phyloP scores from a whole-genome alignment of 345 rosid species.

The Citrus australasica region DNA sequence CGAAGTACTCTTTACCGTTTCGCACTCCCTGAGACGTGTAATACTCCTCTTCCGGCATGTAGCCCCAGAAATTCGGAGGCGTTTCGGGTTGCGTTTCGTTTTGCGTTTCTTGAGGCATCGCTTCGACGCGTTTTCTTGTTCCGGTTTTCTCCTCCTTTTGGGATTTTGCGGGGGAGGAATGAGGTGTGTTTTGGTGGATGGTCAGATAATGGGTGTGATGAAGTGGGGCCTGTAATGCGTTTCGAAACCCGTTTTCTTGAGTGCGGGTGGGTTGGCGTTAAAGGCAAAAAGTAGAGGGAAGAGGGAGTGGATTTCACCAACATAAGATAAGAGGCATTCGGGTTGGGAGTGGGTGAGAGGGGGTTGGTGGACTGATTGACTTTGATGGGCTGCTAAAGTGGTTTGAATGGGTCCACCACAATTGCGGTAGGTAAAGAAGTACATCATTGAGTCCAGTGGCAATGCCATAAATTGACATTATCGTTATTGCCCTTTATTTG shows the following conservation, averaged over 20 bases:
- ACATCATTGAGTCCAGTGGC: no score
- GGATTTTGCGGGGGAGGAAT: not conserved
- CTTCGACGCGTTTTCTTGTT: not conserved
- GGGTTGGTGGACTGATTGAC: not conserved
- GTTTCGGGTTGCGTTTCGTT: conserved; percentile 22
- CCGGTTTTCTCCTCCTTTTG: not conserved
- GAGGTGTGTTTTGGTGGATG: not conserved
- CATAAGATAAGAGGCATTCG: no score
- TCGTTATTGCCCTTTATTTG: no score
- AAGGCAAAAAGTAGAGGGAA: not conserved
- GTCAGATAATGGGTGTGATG: no score
- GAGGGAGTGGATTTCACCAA: not conserved
- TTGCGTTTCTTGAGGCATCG: conserved; percentile 25
- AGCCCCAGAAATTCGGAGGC: conserved; percentile 79
- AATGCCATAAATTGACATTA: no score
- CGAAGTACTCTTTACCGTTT: conserved; percentile 72
- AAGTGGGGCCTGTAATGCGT: no score
- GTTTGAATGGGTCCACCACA: not conserved
- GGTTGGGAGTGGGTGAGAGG: not conserved
- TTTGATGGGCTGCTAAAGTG: not conserved
- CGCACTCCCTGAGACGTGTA: conserved; percentile 81
- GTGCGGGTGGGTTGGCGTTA: not conserved
- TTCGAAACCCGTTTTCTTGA: not conserved
- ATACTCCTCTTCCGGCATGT: conserved; percentile 85
- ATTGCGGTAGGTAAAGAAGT: not conserved